A percentile compares a stretch with the other conserved stretches of the same genome.
These are phyloP conservation scores for Thyridium curvatum DNA, from an alignment of 2,329 filamentous ascomycete species.

Conservation along the genomic window DNA sequence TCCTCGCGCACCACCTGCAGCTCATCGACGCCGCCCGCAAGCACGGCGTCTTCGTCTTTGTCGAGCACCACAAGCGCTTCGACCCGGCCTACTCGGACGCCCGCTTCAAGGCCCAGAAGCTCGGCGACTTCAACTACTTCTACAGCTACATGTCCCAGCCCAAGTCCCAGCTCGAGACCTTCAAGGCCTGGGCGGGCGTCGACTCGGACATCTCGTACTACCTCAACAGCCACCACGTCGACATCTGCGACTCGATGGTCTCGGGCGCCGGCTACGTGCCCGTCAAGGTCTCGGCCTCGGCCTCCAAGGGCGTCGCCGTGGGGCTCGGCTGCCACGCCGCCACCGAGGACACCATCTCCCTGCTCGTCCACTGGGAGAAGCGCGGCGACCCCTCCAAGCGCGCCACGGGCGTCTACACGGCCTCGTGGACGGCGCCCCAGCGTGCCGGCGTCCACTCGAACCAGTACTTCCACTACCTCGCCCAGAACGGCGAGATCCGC, in stretches of 20 bases:
- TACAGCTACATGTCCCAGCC: constrained; percentile 96
- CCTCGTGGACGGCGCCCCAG: constrained; percentile 90
- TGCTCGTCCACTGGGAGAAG: constrained; percentile 84
- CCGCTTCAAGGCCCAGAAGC: constrained; percentile 62
- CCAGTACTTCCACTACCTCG: constrained; percentile 96
- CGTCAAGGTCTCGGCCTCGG: constrained; percentile 70
- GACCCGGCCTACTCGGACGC: constrained; percentile 92
- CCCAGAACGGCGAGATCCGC: constrained; percentile 73
- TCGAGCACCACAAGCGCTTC: constrained; percentile 96
- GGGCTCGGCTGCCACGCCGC: constrained; percentile 69
- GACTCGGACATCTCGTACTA: constrained; percentile 96
- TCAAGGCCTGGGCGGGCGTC: constrained; percentile 88
- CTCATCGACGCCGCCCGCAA: constrained; percentile 67
- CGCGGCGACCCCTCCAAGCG: constrained; percentile 60
- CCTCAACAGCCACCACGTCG: constrained; percentile 90
- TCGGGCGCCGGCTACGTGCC: constrained; percentile 65
- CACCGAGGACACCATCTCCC: constrained; percentile 90
- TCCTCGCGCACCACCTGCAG: constrained; percentile 69
- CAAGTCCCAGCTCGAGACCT: constrained; percentile 86
- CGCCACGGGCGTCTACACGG: constrained; percentile 86
- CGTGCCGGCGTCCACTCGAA: constrained; percentile 93
- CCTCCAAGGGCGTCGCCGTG: constrained; percentile 72
- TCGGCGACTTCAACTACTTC: constrained; percentile 98
- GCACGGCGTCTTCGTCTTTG: constrained; percentile 79
- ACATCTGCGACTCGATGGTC: constrained; percentile 90